These are phyloP conservation scores for Grosmannia clavigera DNA, from an alignment of 2,329 filamentous ascomycete genomes.

Conservation along the genomic window DNA sequence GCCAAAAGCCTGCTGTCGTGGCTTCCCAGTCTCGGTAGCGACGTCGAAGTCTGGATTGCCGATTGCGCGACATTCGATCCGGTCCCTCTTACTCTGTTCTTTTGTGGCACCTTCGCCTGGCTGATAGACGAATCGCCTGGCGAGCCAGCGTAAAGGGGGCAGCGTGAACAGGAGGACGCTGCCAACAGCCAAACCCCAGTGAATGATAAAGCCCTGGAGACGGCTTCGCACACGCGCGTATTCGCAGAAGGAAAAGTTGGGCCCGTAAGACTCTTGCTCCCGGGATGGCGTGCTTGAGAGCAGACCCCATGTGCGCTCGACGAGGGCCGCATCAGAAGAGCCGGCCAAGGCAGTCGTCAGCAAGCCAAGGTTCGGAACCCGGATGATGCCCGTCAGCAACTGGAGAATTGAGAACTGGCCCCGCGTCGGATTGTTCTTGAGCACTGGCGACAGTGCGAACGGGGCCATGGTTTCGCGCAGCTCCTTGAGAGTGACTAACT, in stretches of 20 bases:
- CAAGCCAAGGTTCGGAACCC: constrained; percentile 39
- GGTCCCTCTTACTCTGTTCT: constrained; percentile 44
- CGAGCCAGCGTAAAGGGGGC: constrained; percentile 32
- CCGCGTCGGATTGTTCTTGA: constrained; percentile 24
- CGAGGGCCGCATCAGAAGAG: constrained; percentile 37
- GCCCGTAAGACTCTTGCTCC: constrained; percentile 40
- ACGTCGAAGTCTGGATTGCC: constrained; percentile 43
- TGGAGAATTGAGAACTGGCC: constrained; percentile 27
- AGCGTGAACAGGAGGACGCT: constrained; percentile 29
- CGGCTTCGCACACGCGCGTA: constrained; percentile 38
- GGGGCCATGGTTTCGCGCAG: constrained; percentile 33
- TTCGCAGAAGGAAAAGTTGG: constrained; percentile 47
- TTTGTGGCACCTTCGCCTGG: constrained; percentile 42
- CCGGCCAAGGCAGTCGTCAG: constrained; percentile 40
- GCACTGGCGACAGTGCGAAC: constrained; percentile 45
- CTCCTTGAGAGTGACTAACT: constrained; percentile 36
- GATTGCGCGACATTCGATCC: constrained; percentile 50
- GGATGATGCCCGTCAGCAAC: constrained; percentile 35
- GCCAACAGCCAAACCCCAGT: constrained; percentile 34
- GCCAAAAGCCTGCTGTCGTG: constrained; percentile 38
- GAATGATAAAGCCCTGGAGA: constrained; percentile 35
- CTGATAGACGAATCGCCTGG: constrained; percentile 31
- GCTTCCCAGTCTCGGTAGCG: constrained; percentile 1
- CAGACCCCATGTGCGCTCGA: constrained; percentile 53
- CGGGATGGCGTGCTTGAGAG: constrained; percentile 31